Percentiles rank a stretch among this genome's conserved stretches.
These are phyloP conservation scores for Aspergillus jensenii DNA, from an alignment of 2,329 filamentous ascomycete genomes.

Conservation along the genomic window DNA sequence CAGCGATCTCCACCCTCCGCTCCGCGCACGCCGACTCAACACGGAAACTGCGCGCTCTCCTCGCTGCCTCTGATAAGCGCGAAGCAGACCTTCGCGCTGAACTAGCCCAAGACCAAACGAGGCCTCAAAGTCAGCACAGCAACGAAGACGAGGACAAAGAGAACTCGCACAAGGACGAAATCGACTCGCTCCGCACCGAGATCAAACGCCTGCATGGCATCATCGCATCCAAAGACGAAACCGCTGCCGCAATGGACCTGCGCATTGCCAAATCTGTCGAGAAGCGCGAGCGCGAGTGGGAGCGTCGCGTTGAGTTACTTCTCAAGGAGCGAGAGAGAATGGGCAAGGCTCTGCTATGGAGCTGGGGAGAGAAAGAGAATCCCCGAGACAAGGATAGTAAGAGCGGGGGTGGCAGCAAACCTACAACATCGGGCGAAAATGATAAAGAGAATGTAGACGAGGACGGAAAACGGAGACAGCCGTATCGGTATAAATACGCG, in stretches of 20 bases:
- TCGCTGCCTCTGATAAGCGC: slow-evolving; percentile 35
- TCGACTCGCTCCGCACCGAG: slow-evolving; percentile 32
- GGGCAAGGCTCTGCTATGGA: slow-evolving; percentile 40
- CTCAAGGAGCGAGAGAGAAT: slow-evolving; percentile 54
- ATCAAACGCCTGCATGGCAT: slow-evolving; percentile 34
- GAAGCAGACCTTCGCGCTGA: slow-evolving; percentile 35
- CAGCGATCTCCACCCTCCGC: slow-evolving; percentile 37
- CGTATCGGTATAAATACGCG: slow-evolving; percentile 42
- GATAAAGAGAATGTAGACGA: slow-evolving; percentile 26
- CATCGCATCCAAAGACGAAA: slow-evolving; percentile 42
- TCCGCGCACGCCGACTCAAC: slow-evolving; percentile 38
- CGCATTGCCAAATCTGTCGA: slow-evolving; percentile 42
- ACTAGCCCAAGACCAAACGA: slow-evolving; percentile 20
- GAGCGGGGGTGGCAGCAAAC: slow-evolving; percentile 10
- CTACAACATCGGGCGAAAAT: not conserved
- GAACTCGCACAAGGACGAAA: slow-evolving; percentile 10
- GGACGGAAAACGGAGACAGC: slow-evolving; percentile 26
- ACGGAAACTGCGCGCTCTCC: slow-evolving; percentile 35
- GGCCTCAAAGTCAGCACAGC: slow-evolving; percentile 3
- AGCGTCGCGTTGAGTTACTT: slow-evolving; percentile 40
- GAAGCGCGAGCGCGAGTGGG: slow-evolving; percentile 45
- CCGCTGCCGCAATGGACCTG: slow-evolving; percentile 38
- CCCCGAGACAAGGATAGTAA: slow-evolving; percentile 24
- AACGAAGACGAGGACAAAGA: not conserved
- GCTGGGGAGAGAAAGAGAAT: slow-evolving; percentile 43